phyloP scores from a whole-genome alignment of 768 basidiomycete genomes.

The Clathrus columnatus region DNA sequence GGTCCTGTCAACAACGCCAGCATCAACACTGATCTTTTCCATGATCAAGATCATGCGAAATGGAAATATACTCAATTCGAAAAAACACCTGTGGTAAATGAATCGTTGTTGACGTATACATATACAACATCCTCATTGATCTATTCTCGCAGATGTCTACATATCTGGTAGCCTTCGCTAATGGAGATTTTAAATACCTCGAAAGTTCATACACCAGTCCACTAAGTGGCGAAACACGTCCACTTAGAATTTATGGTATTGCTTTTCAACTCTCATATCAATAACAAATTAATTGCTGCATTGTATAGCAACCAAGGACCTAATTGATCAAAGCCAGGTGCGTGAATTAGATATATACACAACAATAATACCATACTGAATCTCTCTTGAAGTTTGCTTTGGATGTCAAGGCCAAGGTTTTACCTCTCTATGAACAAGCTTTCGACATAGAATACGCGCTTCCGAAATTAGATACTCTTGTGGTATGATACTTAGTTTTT shows the following conservation, averaged over 20 bases:
- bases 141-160: constrained; percentile 52
- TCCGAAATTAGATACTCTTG: constrained; percentile 90
- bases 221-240: constrained; percentile 68
- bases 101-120: neutral
- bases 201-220: constrained; percentile 74
- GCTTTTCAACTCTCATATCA: neutral
- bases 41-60: constrained; percentile 26
- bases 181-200: constrained; percentile 48
- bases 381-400: constrained; percentile 58
- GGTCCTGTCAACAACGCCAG: constrained; percentile 32
- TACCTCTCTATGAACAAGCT: constrained; percentile 87
- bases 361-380: neutral
- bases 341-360: neutral
- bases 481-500: constrained; percentile 35
- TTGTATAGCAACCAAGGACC: constrained; percentile 61
- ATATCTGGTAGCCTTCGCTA: constrained; percentile 71
- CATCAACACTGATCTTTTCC: constrained; percentile 18
- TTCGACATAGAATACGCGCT: constrained; percentile 91
- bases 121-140: neutral
- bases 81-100: constrained; percentile 59
- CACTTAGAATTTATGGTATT: constrained; percentile 75
- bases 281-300: neutral
- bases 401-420: constrained; percentile 70
- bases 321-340: constrained; percentile 60
- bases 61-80: constrained; percentile 84